phyloP scores from a whole-genome alignment of 2,329 filamentous ascomycete genomes.

The Hypoxylon sp. region DNA sequence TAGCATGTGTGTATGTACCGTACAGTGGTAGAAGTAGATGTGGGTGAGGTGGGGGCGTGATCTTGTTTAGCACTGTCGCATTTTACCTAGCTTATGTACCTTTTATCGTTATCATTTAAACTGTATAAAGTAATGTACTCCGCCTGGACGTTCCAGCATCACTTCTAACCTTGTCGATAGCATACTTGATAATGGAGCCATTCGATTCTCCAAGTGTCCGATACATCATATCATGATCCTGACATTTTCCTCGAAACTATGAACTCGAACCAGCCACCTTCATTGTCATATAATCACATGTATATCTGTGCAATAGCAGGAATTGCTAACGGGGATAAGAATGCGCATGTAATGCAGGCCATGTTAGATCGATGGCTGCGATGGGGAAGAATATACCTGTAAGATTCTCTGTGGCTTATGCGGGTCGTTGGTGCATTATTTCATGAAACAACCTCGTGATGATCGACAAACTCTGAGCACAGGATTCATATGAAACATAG shows the following conservation, averaged over 20 bases:
- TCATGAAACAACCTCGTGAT: conserved; percentile 44
- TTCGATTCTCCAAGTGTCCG: conserved; percentile 4
- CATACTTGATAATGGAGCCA: conserved; percentile 21
- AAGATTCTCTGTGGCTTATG: conserved; percentile 26
- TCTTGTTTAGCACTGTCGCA: conserved; percentile 21
- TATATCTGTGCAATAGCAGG: background rate
- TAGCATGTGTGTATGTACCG: too few species aligned
- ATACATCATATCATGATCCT: conserved; percentile 28
- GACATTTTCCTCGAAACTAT: conserved; percentile 21
- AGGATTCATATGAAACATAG: conserved; percentile 41
- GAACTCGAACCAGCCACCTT: conserved; percentile 12
- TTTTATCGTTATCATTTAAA: conserved; percentile 39
- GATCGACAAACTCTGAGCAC: conserved; percentile 34
- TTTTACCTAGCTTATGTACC: conserved; percentile 29
- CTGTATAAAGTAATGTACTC: conserved; percentile 33
- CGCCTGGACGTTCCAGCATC: conserved; percentile 28
- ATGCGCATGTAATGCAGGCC: background rate
- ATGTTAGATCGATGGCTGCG: conserved; percentile 9
- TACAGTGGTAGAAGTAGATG: background rate
- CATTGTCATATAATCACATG: conserved; percentile 14
- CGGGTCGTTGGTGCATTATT: conserved; percentile 32
- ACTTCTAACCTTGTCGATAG: conserved; percentile 39
- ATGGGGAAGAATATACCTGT: conserved; percentile 4
- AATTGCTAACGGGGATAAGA: conserved; percentile 4
- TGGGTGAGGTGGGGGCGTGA: conserved; percentile 24